These are phyloP conservation scores for Nannochloropsis oceanica DNA, from an alignment of 108 stramenopile genomes.

Conservation along the genomic window DNA sequence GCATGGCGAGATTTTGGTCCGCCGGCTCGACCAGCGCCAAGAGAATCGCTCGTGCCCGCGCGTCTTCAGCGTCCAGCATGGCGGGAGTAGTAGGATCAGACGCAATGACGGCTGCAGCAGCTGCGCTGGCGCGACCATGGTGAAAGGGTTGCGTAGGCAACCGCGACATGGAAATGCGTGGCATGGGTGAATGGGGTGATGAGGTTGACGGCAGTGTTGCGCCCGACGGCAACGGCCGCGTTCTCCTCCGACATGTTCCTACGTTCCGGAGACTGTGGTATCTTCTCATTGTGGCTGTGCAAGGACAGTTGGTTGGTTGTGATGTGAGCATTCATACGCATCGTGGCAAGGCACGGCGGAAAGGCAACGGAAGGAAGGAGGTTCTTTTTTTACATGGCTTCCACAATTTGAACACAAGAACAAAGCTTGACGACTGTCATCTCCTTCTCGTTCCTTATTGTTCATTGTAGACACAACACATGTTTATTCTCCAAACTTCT, in stretches of 20 bases:
- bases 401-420: no score
- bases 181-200: background rate
- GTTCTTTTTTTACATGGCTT: no score
- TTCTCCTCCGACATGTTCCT: background rate
- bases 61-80: background rate
- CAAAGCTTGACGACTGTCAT: no score
- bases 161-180: background rate
- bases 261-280: background rate
- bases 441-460: no score
- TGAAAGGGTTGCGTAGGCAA: background rate
- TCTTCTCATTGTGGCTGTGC: background rate
- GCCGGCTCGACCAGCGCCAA: background rate
- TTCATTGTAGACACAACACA: no score
- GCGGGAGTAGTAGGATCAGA: no score
- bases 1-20: background rate
- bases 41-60: background rate
- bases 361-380: no score
- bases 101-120: no score
- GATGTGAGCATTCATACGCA: no score
- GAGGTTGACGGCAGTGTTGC: background rate
- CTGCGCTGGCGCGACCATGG: background rate
- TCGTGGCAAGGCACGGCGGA: no score
- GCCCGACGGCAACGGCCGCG: background rate
- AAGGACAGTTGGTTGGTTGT: background rate
- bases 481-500: no score